Base-by-base conservation (phyloP, 305 asterid species). In the Ilex paraguariensis region DNA sequence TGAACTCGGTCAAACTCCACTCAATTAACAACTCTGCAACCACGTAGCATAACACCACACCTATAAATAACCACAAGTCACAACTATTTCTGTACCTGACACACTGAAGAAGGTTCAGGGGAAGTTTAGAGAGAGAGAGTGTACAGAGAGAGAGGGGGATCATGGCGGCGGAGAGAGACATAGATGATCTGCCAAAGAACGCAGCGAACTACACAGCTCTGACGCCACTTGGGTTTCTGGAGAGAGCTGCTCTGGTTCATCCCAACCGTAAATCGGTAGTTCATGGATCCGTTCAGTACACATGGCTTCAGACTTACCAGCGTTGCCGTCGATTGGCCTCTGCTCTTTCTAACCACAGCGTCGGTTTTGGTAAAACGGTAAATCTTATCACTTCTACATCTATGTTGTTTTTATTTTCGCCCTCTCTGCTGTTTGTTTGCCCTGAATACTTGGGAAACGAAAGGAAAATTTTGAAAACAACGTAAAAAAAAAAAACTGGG, bases 321-420 rank as follows among this genome's bases (percentile, higher is more conserved):
- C 96, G 98, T 8, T 92, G 98, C 77, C 84, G 96, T 73, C 86
- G 86, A 64, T 79, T 92, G 30, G 96, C 98, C 13, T 92, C 98
- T 74, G 97, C 98, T 40, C 97, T 92, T 64, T 42, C 75, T n/a
- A 72, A 62, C 54, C 83, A 84, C 31, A 80, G 82, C 71, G 66
- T 87, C 76, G 77, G 85, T 70, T 87, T 79, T 30, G 98, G 98
- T 4, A 68, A 70, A 90, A 92, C 98, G 31, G 97, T 92, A 64
- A 76, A 75, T 65, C 33, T 14, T 28, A 39, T 44, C 62, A 51
- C 57, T 54, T 16, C 31, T 61, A 28, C 30, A 7, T 28, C 10
- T 13, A 0, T 45, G 33, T 15, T 3, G 13, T 8, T 56, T 2
- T 46, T 28, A 7, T n/a, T 48, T 14, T 58, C 5, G 28, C 28